Percentiles rank a stretch among this genome's conserved stretches.
These are phyloP conservation scores for Sarcomyxa edulis DNA, from an alignment of 768 basidiomycete genomes.

Conservation along the genomic window DNA sequence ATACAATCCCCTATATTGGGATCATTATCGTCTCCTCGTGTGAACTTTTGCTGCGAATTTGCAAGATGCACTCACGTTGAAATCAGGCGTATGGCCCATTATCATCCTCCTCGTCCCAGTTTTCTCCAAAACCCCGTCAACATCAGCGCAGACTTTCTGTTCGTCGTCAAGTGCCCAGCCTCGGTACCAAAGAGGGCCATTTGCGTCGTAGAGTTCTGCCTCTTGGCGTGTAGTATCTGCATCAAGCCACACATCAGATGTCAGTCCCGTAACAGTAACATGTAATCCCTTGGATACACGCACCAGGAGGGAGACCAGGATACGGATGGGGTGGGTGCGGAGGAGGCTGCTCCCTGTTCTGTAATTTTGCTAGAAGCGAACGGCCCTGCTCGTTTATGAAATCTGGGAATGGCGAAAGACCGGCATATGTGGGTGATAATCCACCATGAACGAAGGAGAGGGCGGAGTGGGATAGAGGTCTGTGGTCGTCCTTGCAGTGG, in stretches of 20 bases:
- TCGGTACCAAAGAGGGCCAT: conserved; percentile 93
- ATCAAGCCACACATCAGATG: conserved; percentile 17
- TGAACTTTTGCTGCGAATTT: no score
- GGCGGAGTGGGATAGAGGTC: conserved; percentile 69
- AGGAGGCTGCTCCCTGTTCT: conserved; percentile 57
- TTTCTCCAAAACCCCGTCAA: conserved; percentile 62
- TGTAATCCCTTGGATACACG: conserved; percentile 9
- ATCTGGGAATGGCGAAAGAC: conserved; percentile 78
- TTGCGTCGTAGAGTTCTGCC: conserved; percentile 59
- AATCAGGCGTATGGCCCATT: conserved; percentile 96
- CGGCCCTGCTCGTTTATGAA: conserved; percentile 73
- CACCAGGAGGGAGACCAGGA: conserved; percentile 58
- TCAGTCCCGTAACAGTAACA: neutral
- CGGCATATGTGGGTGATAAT: conserved; percentile 68
- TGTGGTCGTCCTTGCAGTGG: conserved; percentile 25
- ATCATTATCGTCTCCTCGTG: no score
- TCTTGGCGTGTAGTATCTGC: conserved; percentile 60
- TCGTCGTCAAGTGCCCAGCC: conserved; percentile 86
- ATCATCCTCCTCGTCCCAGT: conserved; percentile 86
- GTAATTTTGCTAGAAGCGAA: conserved; percentile 67
- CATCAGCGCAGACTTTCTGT: conserved; percentile 55
- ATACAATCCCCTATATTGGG: conserved; percentile 59
- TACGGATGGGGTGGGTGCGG: conserved; percentile 82
- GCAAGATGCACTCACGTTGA: conserved; percentile 43
- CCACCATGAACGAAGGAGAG: conserved; percentile 95